Percentiles rank a stretch among this genome's conserved stretches.
phyloP scores from a whole-genome alignment of 2,329 filamentous ascomycete species.

The Ophiostoma tasmaniense region DNA sequence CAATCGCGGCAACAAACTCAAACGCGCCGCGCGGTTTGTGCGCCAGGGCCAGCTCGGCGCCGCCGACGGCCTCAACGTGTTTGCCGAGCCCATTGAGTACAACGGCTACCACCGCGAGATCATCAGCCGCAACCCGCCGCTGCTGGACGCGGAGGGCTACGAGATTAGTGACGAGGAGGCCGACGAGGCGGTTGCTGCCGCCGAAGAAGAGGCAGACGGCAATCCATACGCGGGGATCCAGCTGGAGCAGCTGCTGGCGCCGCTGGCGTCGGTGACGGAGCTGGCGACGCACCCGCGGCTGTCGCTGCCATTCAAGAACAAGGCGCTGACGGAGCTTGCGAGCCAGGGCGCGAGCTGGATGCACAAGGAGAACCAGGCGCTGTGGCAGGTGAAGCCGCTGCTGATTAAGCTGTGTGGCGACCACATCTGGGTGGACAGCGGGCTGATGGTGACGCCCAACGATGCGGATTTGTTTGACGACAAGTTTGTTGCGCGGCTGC shows the following conservation, averaged over 20 bases:
- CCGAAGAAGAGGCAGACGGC: conserved; percentile 55
- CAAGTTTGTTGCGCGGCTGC: conserved; percentile 32
- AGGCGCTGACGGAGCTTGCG: conserved; percentile 62
- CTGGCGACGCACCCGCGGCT: conserved; percentile 66
- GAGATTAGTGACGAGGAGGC: conserved; percentile 66
- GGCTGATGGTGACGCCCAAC: conserved; percentile 46
- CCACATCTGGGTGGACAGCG: conserved; percentile 57
- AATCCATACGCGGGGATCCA: conserved; percentile 67
- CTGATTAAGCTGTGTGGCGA: conserved; percentile 68
- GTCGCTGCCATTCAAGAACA: conserved; percentile 65
- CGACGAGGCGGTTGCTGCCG: conserved; percentile 51
- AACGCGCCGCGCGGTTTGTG: conserved; percentile 64
- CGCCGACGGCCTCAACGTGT: conserved; percentile 56
- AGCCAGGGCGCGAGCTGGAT: conserved; percentile 61
- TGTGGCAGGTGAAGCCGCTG: conserved; percentile 68
- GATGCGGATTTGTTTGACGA: conserved; percentile 49
- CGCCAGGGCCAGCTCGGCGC: conserved; percentile 61
- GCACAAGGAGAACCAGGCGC: conserved; percentile 62
- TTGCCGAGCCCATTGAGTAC: conserved; percentile 57
- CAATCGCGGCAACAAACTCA: conserved; percentile 72
- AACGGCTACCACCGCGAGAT: conserved; percentile 65
- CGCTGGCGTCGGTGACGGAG: conserved; percentile 65
- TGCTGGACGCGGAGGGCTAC: conserved; percentile 71
- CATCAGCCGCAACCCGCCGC: conserved; percentile 62
- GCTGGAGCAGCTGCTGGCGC: conserved; percentile 65